Percentiles rank a stretch among this genome's conserved stretches.
These are phyloP conservation scores for Cardamine occulta DNA, from an alignment of 345 rosid genomes.

Conservation along the genomic window DNA sequence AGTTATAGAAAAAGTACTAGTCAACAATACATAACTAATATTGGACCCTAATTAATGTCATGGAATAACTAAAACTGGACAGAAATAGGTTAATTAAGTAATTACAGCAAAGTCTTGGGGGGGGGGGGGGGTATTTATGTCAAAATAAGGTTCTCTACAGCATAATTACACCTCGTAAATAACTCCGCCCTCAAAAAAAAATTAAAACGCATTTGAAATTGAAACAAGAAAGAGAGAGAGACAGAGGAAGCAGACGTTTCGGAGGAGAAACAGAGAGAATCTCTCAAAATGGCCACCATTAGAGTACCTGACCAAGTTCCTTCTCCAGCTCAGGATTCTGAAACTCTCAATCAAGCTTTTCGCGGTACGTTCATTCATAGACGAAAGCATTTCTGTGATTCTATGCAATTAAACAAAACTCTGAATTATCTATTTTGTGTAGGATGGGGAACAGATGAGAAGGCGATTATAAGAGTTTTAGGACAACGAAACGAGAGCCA, in stretches of 20 bases:
- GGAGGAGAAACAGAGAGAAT: constrained; percentile 21
- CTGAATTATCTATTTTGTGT: not conserved
- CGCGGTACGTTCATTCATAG: constrained; percentile 50
- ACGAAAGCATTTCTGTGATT: not conserved
- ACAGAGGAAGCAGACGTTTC: not conserved
- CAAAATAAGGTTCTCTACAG: not conserved
- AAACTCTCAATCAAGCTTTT: constrained; percentile 65
- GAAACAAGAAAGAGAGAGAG: constrained; percentile 3
- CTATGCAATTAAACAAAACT: not conserved
- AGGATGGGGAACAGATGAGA: constrained; percentile 89
- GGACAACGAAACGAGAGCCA: constrained; percentile 80
- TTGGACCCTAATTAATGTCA: not conserved
- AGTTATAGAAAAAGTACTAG: not conserved
- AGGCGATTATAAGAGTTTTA: constrained; percentile 56
- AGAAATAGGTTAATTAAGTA: constrained; percentile 24
- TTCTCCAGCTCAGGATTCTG: constrained; percentile 67
- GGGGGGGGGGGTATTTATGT: constrained; percentile 36
- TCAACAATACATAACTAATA: not conserved
- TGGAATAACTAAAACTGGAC: constrained; percentile 15
- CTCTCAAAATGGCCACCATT: constrained; percentile 47
- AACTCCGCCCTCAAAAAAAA: constrained; percentile 17
- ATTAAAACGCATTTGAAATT: constrained; percentile 1
- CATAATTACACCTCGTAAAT: constrained; percentile 23
- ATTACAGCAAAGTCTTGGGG: constrained; percentile 24
- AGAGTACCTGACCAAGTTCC: constrained; percentile 67